A percentile compares a stretch with the other conserved stretches of the same genome.
Conservation (phyloP, 2,329 filamentous ascomycete genomes). For the Stenocarpella maydis region DNA sequence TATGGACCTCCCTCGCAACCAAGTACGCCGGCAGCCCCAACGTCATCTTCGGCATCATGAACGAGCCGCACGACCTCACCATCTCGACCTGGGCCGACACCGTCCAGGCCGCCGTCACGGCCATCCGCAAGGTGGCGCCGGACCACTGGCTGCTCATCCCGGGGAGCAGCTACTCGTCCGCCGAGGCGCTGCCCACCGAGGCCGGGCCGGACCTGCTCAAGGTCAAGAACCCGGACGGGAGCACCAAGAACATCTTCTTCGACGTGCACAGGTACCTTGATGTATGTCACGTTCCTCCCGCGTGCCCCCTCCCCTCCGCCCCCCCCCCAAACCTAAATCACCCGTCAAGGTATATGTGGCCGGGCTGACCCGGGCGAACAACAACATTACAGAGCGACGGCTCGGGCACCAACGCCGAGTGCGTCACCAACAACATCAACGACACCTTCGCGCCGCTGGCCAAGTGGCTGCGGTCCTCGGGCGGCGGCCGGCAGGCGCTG, state of each 20-base stretch:
- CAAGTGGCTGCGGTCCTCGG: constrained; percentile 45
- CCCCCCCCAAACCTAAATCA: constrained; percentile 56
- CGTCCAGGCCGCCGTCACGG: constrained; percentile 68
- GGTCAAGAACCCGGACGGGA: constrained; percentile 65
- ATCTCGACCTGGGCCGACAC: constrained; percentile 65
- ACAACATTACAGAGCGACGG: constrained; percentile 48
- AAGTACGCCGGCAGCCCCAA: constrained; percentile 62
- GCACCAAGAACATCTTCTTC: constrained; percentile 62
- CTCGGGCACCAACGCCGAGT: constrained; percentile 60
- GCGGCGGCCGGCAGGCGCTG: constrained; percentile 45
- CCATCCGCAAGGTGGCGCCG: constrained; percentile 69
- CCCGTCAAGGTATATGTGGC: too few species aligned
- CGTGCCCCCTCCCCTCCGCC: too few species aligned
- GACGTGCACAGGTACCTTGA: constrained; percentile 69
- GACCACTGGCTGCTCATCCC: constrained; percentile 69
- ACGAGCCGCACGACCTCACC: constrained; percentile 67
- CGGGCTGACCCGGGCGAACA: too few species aligned
- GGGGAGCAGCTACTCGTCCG: constrained; percentile 66
- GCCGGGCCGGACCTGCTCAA: constrained; percentile 59
- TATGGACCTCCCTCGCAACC: constrained; percentile 65
- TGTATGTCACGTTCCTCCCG: too few species aligned
- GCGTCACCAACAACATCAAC: constrained; percentile 57
- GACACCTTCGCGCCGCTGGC: constrained; percentile 45
- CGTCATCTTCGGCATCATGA: constrained; percentile 71
- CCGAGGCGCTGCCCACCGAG: constrained; percentile 57